A percentile compares a stretch with the other conserved stretches of the same genome.
phyloP scores from a whole-genome alignment of 2,329 filamentous ascomycete genomes.

The Ophiostoma himal-ulmi region DNA sequence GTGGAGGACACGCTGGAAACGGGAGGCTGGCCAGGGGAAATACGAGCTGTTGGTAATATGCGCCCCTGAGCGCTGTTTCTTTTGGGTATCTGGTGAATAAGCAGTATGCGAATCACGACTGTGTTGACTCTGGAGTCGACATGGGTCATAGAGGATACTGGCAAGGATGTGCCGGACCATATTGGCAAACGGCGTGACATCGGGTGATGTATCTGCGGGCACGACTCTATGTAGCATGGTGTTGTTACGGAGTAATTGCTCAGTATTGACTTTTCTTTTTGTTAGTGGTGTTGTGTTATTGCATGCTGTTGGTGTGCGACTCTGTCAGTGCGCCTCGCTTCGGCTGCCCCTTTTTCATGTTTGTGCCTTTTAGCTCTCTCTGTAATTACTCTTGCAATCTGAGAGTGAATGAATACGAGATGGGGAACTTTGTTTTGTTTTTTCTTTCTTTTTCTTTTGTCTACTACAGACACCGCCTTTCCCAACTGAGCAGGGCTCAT shows the following conservation, averaged over 20 bases:
- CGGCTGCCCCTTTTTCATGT: conserved; percentile 4
- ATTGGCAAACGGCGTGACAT: conserved; percentile 7
- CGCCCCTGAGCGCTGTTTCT: background rate
- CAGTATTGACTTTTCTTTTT: background rate
- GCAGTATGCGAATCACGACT: background rate
- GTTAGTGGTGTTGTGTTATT: background rate
- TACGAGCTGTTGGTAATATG: conserved; percentile 1
- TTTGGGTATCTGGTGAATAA: background rate
- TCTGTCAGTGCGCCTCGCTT: conserved; percentile 5
- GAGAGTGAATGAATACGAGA: conserved; percentile 7
- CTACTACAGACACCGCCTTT: background rate
- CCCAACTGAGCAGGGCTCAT: background rate
- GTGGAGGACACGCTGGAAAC: background rate
- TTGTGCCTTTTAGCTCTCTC: background rate
- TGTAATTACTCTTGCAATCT: background rate
- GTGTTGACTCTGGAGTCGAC: background rate
- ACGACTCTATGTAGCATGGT: background rate
- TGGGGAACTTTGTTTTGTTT: background rate
- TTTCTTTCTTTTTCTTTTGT: background rate
- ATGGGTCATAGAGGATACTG: background rate
- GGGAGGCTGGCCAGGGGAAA: conserved; percentile 3
- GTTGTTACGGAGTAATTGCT: background rate
- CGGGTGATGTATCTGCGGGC: background rate
- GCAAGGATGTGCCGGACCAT: conserved; percentile 8
- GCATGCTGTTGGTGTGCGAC: background rate